Conservation (phyloP, 768 basidiomycete genomes). For the Boletus edulis region DNA sequence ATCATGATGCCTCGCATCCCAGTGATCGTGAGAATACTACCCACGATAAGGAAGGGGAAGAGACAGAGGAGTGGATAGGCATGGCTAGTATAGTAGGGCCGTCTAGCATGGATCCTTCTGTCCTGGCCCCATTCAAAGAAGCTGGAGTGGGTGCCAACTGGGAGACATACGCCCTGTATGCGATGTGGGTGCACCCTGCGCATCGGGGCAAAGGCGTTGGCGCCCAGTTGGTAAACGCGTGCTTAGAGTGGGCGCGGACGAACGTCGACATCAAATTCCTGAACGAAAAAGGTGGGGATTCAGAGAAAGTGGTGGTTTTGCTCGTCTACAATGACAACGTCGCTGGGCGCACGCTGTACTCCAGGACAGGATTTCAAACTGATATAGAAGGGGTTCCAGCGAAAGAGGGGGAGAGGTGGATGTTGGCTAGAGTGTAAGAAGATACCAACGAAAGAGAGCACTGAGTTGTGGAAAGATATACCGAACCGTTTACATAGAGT, state of each 20-base stretch:
- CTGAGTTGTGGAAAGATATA: too few relatives aligned
- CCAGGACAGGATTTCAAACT: slow-evolving; percentile 20
- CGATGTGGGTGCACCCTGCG: slow-evolving; percentile 30
- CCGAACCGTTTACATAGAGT: neutral
- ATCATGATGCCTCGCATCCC: neutral
- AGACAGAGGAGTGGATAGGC: slow-evolving; percentile 20
- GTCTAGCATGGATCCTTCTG: slow-evolving; percentile 4
- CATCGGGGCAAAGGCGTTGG: slow-evolving; percentile 26
- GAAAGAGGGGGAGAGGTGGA: slow-evolving; percentile 18
- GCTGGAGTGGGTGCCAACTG: slow-evolving; percentile 13
- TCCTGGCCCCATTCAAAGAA: slow-evolving; percentile 10
- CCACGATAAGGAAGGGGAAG: neutral
- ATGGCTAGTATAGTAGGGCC: slow-evolving; percentile 14
- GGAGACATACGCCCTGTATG: slow-evolving; percentile 20
- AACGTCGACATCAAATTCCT: slow-evolving; percentile 13
- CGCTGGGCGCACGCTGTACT: slow-evolving; percentile 18
- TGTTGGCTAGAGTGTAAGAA: slow-evolving; percentile 33
- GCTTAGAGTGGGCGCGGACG: slow-evolving; percentile 25
- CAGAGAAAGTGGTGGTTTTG: slow-evolving; percentile 19
- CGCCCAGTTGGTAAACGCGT: slow-evolving; percentile 10
- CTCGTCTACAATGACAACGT: slow-evolving; percentile 14
- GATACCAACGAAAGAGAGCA: too few relatives aligned
- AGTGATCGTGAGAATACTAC: neutral
- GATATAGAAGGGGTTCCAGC: slow-evolving; percentile 7
- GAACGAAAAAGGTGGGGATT: neutral